Evolutionary conservation across 345 rosid genomes (phyloP), one percentile per base, ranked within the genome.

Genomic region (Raphanus raphanistrum): DNA sequence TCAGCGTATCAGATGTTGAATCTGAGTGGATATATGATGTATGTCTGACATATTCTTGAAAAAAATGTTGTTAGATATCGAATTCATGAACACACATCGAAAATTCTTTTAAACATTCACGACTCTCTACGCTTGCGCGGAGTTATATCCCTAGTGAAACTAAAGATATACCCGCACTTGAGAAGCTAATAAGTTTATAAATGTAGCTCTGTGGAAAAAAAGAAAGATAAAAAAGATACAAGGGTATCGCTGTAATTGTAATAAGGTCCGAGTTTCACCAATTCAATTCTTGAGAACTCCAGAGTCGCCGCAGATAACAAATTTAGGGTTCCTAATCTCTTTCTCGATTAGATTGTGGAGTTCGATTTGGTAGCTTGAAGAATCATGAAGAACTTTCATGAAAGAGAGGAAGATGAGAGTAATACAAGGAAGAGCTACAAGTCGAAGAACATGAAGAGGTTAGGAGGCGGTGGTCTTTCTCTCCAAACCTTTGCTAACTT

Each of bases 391-490:
- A 38, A 32, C 0, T 54, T 55, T 31, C 0, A 70, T 32, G 57
- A 43, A 32, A 69, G 63, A 43, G 43, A 57, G 16, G 72, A 43
- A 12, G 52, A 74, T 0, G 59, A 69, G 17, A n/a, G 6, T 28
- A 66, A 54, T 63, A 38, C 41, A 7, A 52, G 27, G 66, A 52
- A 28, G 15, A 57, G 50, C 65, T 33, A 12, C 58, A 17, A 52
- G 25, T 16, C 26, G 70, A 74, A 81, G 90, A 94, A 92, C 85
- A 74, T 89, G 83, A 82, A 67, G 83, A 87, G 97, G 66, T 79
- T 92, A 45, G 90, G 97, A 66, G 98, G 97, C 67, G 74, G 82
- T 38, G 97, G 93, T 70, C 97, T 94, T 74, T 94, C 97, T 5
- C 97, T 94, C 29, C 88, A 89, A 72, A 86, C 92, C 3, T 94